Conservation (phyloP, 495 filamentous ascomycete genomes). For the Penicillium lagena region DNA sequence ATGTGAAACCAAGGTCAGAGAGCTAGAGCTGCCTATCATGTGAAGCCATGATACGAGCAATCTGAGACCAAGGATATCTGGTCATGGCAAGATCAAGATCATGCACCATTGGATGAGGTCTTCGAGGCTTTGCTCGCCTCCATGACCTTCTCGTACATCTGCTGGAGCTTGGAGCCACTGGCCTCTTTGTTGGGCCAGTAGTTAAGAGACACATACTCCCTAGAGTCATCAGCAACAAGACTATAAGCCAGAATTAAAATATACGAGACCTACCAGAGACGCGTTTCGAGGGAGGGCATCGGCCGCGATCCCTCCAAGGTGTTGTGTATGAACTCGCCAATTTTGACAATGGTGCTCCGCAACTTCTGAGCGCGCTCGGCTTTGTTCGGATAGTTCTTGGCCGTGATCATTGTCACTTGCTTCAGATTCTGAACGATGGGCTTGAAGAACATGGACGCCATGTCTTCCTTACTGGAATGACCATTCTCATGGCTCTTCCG, state of each 20-base stretch:
- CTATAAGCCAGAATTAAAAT: not conserved
- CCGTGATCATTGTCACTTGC: conserved; percentile 53
- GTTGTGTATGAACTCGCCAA: conserved; percentile 41
- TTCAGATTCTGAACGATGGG: conserved; percentile 55
- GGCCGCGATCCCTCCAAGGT: conserved; percentile 27
- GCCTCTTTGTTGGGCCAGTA: conserved; percentile 48
- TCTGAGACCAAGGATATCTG: conserved; percentile 1
- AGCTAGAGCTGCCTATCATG: no score
- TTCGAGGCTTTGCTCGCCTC: conserved; percentile 22
- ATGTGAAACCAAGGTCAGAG: no score
- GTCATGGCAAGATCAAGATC: not conserved
- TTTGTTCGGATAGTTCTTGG: conserved; percentile 55
- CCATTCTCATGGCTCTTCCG: conserved; percentile 37
- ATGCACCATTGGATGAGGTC: conserved; percentile 24
- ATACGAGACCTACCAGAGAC: conserved; percentile 38
- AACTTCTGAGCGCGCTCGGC: conserved; percentile 46
- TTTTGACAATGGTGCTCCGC: conserved; percentile 38
- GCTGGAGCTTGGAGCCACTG: conserved; percentile 35
- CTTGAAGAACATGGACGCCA: conserved; percentile 52
- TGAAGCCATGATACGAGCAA: not conserved
- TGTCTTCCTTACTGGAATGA: conserved; percentile 39
- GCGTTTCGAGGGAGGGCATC: conserved; percentile 34
- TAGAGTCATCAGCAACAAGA: conserved; percentile 10
- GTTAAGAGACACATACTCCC: conserved; percentile 41
- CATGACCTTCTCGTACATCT: conserved; percentile 44